A percentile compares a stretch with the other conserved stretches of the same genome.
These are phyloP conservation scores for Teratosphaeria zuluensis DNA, from an alignment of 2,329 filamentous ascomycete species.

Conservation along the genomic window DNA sequence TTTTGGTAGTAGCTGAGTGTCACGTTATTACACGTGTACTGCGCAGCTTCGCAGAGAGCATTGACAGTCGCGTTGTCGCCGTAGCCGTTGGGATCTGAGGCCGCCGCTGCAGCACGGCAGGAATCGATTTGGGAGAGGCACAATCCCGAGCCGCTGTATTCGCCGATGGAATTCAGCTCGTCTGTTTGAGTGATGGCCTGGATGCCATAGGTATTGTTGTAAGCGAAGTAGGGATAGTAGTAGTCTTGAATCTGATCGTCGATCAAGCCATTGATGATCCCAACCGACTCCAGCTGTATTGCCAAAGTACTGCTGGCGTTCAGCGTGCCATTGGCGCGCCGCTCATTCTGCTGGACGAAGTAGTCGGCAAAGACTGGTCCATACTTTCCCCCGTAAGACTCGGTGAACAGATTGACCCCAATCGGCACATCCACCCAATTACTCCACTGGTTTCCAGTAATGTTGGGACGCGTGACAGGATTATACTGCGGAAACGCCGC, in stretches of 20 bases:
- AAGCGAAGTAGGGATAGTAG: conserved; percentile 48
- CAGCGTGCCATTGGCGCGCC: conserved; percentile 42
- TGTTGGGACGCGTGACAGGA: conserved; percentile 34
- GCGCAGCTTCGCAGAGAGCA: conserved; percentile 13
- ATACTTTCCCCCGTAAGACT: conserved; percentile 52
- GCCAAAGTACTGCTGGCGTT: conserved; percentile 44
- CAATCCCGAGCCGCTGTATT: conserved; percentile 33
- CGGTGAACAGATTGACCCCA: conserved; percentile 50
- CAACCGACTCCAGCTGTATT: conserved; percentile 53
- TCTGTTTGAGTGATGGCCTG: conserved; percentile 45
- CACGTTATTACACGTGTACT: conserved; percentile 16
- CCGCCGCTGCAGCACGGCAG: conserved; percentile 24
- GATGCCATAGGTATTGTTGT: conserved; percentile 58
- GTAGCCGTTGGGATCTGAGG: conserved; percentile 26
- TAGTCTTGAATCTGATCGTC: conserved; percentile 54
- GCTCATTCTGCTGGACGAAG: conserved; percentile 53
- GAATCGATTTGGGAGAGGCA: conserved; percentile 18
- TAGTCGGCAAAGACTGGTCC: conserved; percentile 53
- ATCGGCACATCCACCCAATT: conserved; percentile 11
- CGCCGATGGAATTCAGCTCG: conserved; percentile 35
- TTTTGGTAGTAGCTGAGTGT: conserved; percentile 10
- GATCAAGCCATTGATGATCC: conserved; percentile 63
- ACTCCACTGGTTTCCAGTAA: conserved; percentile 38
- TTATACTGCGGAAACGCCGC: conserved; percentile 30
- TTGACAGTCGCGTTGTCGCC: conserved; percentile 26